Evolutionary conservation across 345 rosid genomes (phyloP), one percentile per base, ranked within the genome.

Genomic region (Acer campestre): DNA sequence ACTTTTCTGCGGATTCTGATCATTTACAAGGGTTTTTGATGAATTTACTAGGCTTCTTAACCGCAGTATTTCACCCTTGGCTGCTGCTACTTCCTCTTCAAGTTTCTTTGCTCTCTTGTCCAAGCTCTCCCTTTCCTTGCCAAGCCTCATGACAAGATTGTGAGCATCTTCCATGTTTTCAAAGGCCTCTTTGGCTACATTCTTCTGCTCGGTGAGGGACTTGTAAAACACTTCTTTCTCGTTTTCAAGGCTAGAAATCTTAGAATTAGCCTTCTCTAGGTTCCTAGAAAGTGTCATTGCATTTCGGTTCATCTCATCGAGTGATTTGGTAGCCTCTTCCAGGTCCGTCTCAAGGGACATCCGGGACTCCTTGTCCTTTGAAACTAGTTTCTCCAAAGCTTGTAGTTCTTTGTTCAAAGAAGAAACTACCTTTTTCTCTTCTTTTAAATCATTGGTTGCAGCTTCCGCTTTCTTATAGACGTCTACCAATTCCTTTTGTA

Each of bases 111-210:
- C 83, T 80, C 82, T 90, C 88, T 86, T 94, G 82, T 87, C 94
- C 79, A 88, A 61, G 77, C 68, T 77, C 83, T 91, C 97, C 83
- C 97, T 96, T 84, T 92, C 98, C 77, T 85, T 88, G 51, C 98
- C 98, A 12, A 94, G 97, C 86, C 87, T 90, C 89, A 90, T 71
- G 44, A 89, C 90, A 3, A 94, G 90, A 86, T 71, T 86, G 81
- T 92, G 99, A 1, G 98, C 99, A 67, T 94, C 99, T 80, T 94
- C 97, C 83, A 96, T 86, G 77, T 94, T 96, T 69, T 94, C 98
- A 56, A 67, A 83, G 23, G 91, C 96, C 80, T 91, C 97, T 78
- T 75, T 85, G 22, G 88, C 69, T 63, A 84, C 85, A 13, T 82
- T 85, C 87, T 88, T 90, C 69, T 93, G 94, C 79, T 83, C 97